Conservation (phyloP, 1,139 yeast genomes). For the Arxiozyma heterogenica region DNA sequence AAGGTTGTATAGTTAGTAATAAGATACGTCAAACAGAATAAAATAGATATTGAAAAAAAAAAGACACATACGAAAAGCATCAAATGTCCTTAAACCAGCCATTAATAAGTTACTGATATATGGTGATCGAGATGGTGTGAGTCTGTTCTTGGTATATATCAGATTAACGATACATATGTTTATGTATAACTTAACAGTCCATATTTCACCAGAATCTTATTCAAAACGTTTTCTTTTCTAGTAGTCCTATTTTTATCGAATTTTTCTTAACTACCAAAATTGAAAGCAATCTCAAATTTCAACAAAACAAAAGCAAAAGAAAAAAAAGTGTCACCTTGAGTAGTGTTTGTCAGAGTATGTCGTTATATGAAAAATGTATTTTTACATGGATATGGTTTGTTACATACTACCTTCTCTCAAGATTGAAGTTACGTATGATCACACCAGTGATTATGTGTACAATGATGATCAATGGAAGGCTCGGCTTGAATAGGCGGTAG, state of each 20-base stretch:
- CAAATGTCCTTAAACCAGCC: slow-evolving; percentile 52
- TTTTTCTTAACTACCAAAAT: neutral
- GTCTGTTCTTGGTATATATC: neutral
- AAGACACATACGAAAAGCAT: slow-evolving; percentile 62
- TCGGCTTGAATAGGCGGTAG: neutral
- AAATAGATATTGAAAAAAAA: neutral
- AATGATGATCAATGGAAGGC: neutral
- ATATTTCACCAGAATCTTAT: too few species aligned
- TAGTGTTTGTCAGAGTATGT: too few species aligned
- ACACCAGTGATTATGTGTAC: neutral
- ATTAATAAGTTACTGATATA: neutral
- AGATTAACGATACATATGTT: neutral
- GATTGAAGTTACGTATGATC: neutral
- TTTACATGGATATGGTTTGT: neutral
- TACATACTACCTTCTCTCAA: neutral
- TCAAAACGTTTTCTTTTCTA: too few species aligned
- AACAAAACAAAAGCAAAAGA: neutral
- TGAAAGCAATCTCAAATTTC: too few species aligned
- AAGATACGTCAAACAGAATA: neutral
- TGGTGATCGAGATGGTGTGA: too few species aligned
- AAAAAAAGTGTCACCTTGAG: too few species aligned
- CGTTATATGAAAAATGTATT: too few species aligned
- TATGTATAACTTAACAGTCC: neutral
- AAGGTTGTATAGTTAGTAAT: neutral
- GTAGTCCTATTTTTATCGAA: neutral